Base-by-base conservation (phyloP, 2,329 filamentous ascomycete genomes). In the Penicillium fuscoglaucum region DNA sequence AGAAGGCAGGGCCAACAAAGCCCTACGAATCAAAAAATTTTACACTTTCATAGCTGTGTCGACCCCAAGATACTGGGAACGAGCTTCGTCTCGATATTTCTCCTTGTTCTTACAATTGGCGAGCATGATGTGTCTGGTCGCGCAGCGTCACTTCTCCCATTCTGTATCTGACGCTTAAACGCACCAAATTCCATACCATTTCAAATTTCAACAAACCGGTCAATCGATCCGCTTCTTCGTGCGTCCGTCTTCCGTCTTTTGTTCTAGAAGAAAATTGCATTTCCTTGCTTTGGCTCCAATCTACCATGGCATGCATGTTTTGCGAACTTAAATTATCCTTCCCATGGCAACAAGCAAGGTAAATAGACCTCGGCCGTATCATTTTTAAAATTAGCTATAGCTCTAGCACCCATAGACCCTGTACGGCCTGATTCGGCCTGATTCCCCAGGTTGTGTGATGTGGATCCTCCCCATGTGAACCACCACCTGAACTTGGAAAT, bases 11-110 rank as follows among this genome's bases (percentile, higher is more conserved):
- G 71, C 69, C 70, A 64, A 53, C 58, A 64, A 66, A 71, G 70
- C 71, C 71, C 70, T 71, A 73, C 69, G 71, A 74, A 74, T 74
- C 67, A 69, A 72, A 72, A 72, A 67, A 61, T 65, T 70, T 66
- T 66, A 60, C 59, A 60, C 57, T 58, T 68, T 64, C 66, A 68
- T 67, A 67, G 67, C 63, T 64, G 60, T 70, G 63, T 67, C 64
- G 62, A 61, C 64, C 61, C 54, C 48, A 61, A 64, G 66, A 61
- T 61, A 61, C 66, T 47, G 62, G 66, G 60, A 67, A 64, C 64
- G 60, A 67, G 55, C 55, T 48, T 55, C 4, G 49, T 61, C 61
- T 60, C 56, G 43, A 51, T 61, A 49, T 60, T 62, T 60, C 52
- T 58, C 57, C 52, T 62, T 59, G 54, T 67, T 60, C 59, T 61